Conservation (phyloP, 2,329 filamentous ascomycete genomes). For the Fusarium luffae region DNA sequence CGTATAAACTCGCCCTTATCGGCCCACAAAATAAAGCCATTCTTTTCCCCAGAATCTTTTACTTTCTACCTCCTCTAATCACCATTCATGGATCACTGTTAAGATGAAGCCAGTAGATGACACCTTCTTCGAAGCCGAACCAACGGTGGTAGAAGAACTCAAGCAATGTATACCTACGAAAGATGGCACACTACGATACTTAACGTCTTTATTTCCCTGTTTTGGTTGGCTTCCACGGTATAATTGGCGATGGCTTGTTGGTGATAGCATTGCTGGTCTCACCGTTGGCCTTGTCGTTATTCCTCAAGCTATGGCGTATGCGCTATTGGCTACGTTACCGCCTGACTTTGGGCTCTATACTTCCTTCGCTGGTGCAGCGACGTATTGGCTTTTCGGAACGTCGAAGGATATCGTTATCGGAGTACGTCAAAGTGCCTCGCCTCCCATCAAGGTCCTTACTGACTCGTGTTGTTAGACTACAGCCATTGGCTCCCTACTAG, state of each 20-base stretch:
- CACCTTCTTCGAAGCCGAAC: conserved; percentile 4
- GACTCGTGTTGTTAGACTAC: conserved; percentile 59
- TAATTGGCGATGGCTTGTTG: conserved; percentile 22
- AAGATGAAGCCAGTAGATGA: conserved; percentile 12
- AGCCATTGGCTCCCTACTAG: conserved; percentile 62
- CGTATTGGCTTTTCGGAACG: conserved; percentile 87
- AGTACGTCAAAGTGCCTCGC: conserved; percentile 44
- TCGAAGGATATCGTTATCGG: conserved; percentile 89
- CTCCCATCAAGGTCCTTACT: fast-evolving
- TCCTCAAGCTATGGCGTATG: conserved; percentile 85
- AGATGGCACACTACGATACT: conserved; percentile 2
- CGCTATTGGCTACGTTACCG: conserved; percentile 73
- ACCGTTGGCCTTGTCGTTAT: conserved; percentile 75
- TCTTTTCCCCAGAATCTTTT: background rate
- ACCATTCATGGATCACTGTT: background rate
- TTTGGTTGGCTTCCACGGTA: conserved; percentile 11
- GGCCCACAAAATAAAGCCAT: conserved; percentile 6
- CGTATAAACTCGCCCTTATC: background rate
- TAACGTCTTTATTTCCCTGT: conserved; percentile 9
- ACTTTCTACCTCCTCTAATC: background rate
- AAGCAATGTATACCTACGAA: background rate
- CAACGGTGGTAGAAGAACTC: conserved; percentile 5
- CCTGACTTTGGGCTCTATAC: conserved; percentile 82
- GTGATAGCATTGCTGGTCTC: conserved; percentile 32
- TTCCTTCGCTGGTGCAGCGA: conserved; percentile 81